Evolutionary conservation across 2,329 filamentous ascomycete species (phyloP).

Genomic region (Stagonosporopsis cucurbitacearum): DNA sequence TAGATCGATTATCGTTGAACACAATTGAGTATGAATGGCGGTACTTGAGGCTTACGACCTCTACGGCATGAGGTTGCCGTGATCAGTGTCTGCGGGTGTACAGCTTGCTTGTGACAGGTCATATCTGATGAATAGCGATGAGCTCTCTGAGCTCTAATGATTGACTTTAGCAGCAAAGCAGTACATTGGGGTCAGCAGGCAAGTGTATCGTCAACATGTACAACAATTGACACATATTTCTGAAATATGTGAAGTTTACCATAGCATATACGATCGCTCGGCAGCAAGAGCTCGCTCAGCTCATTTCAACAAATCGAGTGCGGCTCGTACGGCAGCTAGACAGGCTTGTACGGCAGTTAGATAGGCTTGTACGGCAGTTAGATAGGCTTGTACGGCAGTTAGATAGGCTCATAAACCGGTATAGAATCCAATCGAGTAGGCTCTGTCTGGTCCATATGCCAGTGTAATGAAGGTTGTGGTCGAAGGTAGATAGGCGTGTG

Average conservation of each 20-base stretch:
- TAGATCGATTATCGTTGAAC: not conserved
- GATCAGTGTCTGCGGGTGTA: constrained; percentile 1
- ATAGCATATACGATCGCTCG: not conserved
- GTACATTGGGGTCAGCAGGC: not conserved
- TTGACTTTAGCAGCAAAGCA: not conserved
- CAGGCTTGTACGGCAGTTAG: too few species aligned
- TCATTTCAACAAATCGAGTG: too few species aligned
- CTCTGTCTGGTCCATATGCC: too few species aligned
- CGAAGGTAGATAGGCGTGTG: not conserved
- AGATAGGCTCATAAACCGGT: too few species aligned
- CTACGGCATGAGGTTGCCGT: not conserved
- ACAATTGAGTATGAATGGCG: not conserved
- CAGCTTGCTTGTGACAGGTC: not conserved
- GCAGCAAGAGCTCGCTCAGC: not conserved
- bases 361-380: too few species aligned
- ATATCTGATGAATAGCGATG: not conserved
- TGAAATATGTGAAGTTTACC: not conserved
- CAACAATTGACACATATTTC: not conserved
- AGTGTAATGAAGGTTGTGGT: not conserved
- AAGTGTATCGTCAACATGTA: not conserved
- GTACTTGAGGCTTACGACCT: not conserved
- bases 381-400: too few species aligned
- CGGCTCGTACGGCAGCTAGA: too few species aligned
- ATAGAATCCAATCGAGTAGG: not conserved
- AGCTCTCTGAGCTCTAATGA: not conserved